phyloP scores from a whole-genome alignment of 129 eudicot species.

The Oenanthe sinensis region DNA sequence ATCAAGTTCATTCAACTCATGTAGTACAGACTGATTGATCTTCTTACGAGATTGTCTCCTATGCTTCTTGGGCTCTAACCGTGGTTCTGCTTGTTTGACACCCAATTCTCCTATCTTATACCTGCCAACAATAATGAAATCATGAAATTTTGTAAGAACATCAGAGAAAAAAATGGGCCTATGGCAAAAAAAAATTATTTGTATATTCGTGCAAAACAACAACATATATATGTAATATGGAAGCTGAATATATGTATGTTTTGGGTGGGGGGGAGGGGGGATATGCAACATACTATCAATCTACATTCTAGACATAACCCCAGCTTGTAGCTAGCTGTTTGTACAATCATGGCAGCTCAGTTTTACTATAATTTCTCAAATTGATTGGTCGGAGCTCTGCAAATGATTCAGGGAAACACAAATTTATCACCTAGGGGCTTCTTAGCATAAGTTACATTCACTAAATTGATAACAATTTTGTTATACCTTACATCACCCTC shows the following conservation, averaged over 20 bases:
- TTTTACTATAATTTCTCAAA: background rate
- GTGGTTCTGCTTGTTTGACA: constrained; percentile 67
- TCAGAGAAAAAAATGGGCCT: background rate
- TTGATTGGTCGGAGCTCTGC: background rate
- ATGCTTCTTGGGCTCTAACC: constrained; percentile 69
- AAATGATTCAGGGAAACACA: background rate
- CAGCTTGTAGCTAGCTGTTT: background rate
- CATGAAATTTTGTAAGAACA: background rate
- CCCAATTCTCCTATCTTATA: constrained; percentile 69
- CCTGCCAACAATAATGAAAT: constrained; percentile 27
- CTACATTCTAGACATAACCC: constrained; percentile 2
- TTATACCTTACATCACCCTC: constrained; percentile 79
- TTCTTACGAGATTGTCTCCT: constrained; percentile 81
- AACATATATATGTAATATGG: background rate
- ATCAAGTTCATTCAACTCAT: constrained; percentile 53
- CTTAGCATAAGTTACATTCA: background rate
- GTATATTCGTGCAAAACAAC: background rate
- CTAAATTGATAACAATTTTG: background rate
- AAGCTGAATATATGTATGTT: background rate
- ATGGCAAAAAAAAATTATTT: background rate
- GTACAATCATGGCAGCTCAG: background rate
- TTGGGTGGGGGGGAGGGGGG: too few species aligned
- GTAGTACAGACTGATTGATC: constrained; percentile 56
- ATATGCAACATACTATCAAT: background rate
- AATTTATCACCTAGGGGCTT: background rate